These are phyloP conservation scores for Suillus tomentosus DNA, from an alignment of 768 basidiomycete genomes.

Conservation along the genomic window DNA sequence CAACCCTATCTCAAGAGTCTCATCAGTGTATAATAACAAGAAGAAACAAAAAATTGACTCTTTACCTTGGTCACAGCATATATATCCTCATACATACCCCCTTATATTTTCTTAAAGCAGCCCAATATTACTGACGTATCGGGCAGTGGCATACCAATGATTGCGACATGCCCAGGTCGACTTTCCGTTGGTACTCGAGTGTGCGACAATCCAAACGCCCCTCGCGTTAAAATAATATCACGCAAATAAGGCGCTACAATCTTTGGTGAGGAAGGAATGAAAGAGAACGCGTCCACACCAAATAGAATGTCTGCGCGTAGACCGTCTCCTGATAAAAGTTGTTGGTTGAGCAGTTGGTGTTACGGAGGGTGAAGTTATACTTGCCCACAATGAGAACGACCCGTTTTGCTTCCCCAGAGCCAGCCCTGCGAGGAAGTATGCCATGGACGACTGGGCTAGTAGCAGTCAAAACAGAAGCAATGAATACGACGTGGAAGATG, in stretches of 20 bases:
- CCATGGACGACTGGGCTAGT: conserved; percentile 81
- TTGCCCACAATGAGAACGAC: conserved; percentile 80
- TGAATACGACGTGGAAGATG: conserved; percentile 77
- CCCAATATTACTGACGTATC: neutral
- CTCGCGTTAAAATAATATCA: conserved; percentile 62
- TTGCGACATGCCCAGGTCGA: conserved; percentile 85
- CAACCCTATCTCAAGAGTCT: conserved; percentile 55
- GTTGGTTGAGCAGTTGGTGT: neutral
- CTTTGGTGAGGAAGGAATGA: conserved; percentile 50
- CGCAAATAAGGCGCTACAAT: conserved; percentile 76
- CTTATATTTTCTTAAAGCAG: conserved; percentile 32
- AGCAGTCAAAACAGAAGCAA: conserved; percentile 78
- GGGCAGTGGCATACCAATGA: conserved; percentile 58
- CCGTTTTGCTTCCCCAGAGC: conserved; percentile 59
- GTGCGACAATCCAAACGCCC: conserved; percentile 84
- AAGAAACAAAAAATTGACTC: neutral
- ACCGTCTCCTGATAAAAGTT: conserved; percentile 64
- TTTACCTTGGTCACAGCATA: conserved; percentile 82
- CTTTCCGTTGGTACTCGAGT: conserved; percentile 88
- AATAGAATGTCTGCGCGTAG: conserved; percentile 81
- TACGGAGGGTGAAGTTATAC: conserved; percentile 16
- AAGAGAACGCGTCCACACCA: conserved; percentile 57
- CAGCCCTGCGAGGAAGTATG: conserved; percentile 58
- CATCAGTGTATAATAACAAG: neutral
- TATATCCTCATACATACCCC: conserved; percentile 90